phyloP scores from a whole-genome alignment of 116 monocot genomes.

The Phalaenopsis hybrid region DNA sequence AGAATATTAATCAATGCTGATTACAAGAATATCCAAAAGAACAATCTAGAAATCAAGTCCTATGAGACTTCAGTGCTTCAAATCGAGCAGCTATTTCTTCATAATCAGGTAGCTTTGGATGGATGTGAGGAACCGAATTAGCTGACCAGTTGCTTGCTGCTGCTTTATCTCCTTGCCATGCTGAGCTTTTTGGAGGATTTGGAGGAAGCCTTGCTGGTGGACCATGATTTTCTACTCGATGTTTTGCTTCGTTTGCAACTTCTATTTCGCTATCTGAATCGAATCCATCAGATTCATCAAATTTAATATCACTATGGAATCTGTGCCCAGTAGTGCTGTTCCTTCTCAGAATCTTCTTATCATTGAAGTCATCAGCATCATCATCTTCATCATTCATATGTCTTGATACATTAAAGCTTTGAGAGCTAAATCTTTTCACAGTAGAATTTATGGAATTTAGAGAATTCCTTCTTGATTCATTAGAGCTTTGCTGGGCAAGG shows the following conservation, averaged over 20 bases:
- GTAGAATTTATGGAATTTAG: conserved; percentile 8
- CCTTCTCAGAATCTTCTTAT: conserved; percentile 29
- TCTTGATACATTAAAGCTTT: conserved; percentile 27
- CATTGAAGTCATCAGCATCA: conserved; percentile 11
- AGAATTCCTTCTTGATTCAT: conserved; percentile 16
- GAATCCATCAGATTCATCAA: conserved; percentile 77
- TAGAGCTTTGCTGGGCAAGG: conserved; percentile 43
- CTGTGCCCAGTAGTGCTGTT: conserved; percentile 4
- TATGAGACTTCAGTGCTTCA: conserved; percentile 52
- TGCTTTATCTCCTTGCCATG: conserved; percentile 9
- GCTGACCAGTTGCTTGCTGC: neutral
- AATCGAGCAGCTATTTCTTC: conserved; percentile 63
- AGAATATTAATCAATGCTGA: neutral
- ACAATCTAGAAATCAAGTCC: conserved; percentile 11
- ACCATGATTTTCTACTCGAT: conserved; percentile 3
- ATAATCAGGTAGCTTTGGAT: conserved; percentile 87
- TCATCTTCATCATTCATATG: conserved; percentile 10
- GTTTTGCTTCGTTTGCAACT: conserved; percentile 5
- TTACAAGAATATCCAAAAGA: neutral
- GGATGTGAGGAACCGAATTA: conserved; percentile 39
- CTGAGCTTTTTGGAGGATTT: conserved; percentile 9
- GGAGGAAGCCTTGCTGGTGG: conserved; percentile 36
- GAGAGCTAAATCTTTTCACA: conserved; percentile 16
- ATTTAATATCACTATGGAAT: conserved; percentile 42
- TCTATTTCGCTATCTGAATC: conserved; percentile 42